Evolutionary conservation across 1,284 basidiomycete species (phyloP).

Genomic region (Leccinum ponderosum): DNA sequence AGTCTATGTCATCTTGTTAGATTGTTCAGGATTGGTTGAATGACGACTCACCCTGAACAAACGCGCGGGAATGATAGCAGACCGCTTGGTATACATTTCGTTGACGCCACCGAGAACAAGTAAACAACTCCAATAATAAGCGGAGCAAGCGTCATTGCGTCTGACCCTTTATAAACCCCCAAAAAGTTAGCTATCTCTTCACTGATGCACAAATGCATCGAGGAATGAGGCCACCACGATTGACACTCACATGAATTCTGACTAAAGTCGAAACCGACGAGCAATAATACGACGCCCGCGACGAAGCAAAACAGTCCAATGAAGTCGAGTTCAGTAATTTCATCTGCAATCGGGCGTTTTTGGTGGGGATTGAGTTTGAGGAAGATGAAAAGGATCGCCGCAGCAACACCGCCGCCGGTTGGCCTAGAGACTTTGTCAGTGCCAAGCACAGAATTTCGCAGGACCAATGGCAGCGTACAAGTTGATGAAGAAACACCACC

Average conservation of each 20-base stretch:
- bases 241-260: constrained; percentile 58
- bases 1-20: constrained; percentile 42
- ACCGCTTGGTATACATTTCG: constrained; percentile 70
- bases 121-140: constrained; percentile 64
- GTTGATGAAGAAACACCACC: constrained; percentile 82
- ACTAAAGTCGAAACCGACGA: constrained; percentile 83
- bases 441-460: not conserved
- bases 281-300: constrained; percentile 68
- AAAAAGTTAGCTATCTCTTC: not conserved
- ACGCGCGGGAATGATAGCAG: constrained; percentile 80
- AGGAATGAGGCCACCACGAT: not conserved
- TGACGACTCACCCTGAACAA: constrained; percentile 60
- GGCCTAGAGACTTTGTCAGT: constrained; percentile 61
- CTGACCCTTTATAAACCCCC: constrained; percentile 29
- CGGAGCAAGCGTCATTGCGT: constrained; percentile 66
- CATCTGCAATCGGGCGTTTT: constrained; percentile 55
- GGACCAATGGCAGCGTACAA: constrained; percentile 42
- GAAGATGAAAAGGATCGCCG: constrained; percentile 72
- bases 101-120: constrained; percentile 62
- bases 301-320: constrained; percentile 73
- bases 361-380: constrained; percentile 81
- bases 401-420: constrained; percentile 69
- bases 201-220: not conserved
- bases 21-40: not conserved
- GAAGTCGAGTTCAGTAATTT: constrained; percentile 75